Conservation (phyloP, 2,329 filamentous ascomycete species). For the Beauveria asiatica region DNA sequence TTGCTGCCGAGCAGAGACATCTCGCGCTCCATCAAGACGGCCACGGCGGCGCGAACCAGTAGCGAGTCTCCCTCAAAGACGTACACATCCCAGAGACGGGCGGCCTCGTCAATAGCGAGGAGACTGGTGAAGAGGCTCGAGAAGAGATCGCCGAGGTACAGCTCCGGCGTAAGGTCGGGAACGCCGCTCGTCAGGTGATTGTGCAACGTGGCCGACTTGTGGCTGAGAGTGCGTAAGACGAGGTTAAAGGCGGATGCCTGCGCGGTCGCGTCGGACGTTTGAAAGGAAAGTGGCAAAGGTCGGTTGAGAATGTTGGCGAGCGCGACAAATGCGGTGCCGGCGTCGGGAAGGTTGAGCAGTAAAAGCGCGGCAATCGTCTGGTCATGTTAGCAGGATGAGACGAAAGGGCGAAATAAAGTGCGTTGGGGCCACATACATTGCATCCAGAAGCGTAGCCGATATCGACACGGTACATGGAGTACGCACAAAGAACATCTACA, state of each 20-base stretch:
- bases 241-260: constrained; percentile 62
- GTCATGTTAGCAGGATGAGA: constrained; percentile 14
- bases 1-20: constrained; percentile 41
- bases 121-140: constrained; percentile 54
- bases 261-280: constrained; percentile 59
- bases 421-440: constrained; percentile 48
- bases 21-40: constrained; percentile 49
- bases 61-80: constrained; percentile 72
- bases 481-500: constrained; percentile 66
- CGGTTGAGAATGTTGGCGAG: constrained; percentile 73
- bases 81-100: constrained; percentile 72
- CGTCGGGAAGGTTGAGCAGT: constrained; percentile 59
- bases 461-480: constrained; percentile 74
- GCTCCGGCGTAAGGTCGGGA: constrained; percentile 36
- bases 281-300: constrained; percentile 65
- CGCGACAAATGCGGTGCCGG: constrained; percentile 58
- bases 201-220: constrained; percentile 57
- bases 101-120: constrained; percentile 60
- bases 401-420: neutral
- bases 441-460: constrained; percentile 70
- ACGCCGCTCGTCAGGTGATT: constrained; percentile 50
- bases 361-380: constrained; percentile 66
- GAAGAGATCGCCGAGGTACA: constrained; percentile 54
- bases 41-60: constrained; percentile 62
- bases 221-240: constrained; percentile 55